phyloP scores from a whole-genome alignment of 2,329 filamentous ascomycete species.

The Stagonosporopsis rhizophila region DNA sequence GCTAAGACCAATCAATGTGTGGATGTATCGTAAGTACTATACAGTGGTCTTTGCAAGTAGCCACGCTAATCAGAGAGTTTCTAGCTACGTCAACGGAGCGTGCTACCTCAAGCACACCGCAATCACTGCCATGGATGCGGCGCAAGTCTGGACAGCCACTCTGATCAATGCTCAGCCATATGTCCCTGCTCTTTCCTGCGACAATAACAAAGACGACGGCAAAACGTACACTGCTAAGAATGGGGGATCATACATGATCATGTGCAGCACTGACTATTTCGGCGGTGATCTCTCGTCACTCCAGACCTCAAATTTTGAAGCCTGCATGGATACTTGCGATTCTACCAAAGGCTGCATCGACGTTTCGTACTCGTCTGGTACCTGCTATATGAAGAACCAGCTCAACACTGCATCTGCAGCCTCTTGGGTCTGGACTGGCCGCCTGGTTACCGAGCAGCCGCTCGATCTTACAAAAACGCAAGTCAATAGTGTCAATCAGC shows the following conservation, averaged over 20 bases:
- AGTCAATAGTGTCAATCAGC: neutral
- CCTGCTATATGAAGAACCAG: slow-evolving; percentile 5
- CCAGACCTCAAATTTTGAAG: neutral
- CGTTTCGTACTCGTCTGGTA: slow-evolving; percentile 3
- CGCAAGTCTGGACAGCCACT: slow-evolving; percentile 5
- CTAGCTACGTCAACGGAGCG: neutral
- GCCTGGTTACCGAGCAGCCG: neutral
- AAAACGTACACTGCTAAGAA: neutral
- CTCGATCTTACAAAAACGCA: slow-evolving; percentile 5
- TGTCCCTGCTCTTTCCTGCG: neutral
- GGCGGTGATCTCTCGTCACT: slow-evolving; percentile 3
- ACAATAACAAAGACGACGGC: slow-evolving; percentile 1
- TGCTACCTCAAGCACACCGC: slow-evolving; percentile 4
- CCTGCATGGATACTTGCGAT: slow-evolving; percentile 10
- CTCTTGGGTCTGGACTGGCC: slow-evolving; percentile 4
- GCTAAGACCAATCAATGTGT: slow-evolving; percentile 1
- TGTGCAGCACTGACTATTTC: slow-evolving; percentile 4
- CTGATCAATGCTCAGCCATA: neutral
- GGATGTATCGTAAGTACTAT: slow-evolving; percentile 5
- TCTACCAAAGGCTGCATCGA: slow-evolving; percentile 1
- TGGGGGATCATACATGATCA: neutral
- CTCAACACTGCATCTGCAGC: neutral
- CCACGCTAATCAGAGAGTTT: neutral
- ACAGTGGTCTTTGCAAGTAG: neutral
- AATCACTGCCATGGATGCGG: neutral